A percentile compares a stretch with the other conserved stretches of the same genome.
These are phyloP conservation scores for Vitis rotundifolia DNA, from an alignment of 164 flowering plant genomes.

Conservation along the genomic window DNA sequence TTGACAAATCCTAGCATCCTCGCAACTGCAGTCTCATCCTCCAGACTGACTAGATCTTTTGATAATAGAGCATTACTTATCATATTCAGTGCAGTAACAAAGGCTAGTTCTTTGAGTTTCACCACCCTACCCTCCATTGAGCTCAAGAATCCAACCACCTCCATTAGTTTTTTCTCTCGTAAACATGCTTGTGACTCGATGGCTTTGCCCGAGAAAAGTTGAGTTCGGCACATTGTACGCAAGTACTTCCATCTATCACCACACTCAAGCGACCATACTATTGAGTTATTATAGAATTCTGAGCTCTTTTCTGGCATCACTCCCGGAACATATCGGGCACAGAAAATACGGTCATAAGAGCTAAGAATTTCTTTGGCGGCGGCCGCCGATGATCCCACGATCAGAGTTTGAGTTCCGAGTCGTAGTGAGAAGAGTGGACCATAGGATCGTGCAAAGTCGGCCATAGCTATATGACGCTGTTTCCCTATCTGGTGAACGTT, in stretches of 20 bases:
- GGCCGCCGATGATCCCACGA: constrained; percentile 14
- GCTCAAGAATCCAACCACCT: constrained; percentile 21
- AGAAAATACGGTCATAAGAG: constrained; percentile 10
- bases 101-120: constrained; percentile 20
- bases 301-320: background rate
- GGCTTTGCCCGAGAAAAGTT: constrained; percentile 30
- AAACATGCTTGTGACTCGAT: constrained; percentile 26
- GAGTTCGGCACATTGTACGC: constrained; percentile 31
- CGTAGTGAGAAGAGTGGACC: constrained; percentile 12
- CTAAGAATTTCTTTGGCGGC: constrained; percentile 21
- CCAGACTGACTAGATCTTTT: constrained; percentile 19
- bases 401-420: constrained; percentile 11
- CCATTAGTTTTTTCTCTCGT: constrained; percentile 30
- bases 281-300: background rate
- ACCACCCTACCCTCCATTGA: constrained; percentile 19
- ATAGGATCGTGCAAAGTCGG: constrained; percentile 10
- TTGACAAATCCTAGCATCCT: background rate
- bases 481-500: constrained; percentile 6
- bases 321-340: background rate
- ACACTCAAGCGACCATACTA: constrained; percentile 29
- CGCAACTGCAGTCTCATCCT: constrained; percentile 3
- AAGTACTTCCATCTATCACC: constrained; percentile 36
- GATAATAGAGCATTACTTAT: constrained; percentile 21
- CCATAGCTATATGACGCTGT: constrained; percentile 2
- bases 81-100: constrained; percentile 24